Evolutionary conservation across 371 early-diverging fungal genomes (phyloP).

Genomic region (Mucor velutinosus): DNA sequence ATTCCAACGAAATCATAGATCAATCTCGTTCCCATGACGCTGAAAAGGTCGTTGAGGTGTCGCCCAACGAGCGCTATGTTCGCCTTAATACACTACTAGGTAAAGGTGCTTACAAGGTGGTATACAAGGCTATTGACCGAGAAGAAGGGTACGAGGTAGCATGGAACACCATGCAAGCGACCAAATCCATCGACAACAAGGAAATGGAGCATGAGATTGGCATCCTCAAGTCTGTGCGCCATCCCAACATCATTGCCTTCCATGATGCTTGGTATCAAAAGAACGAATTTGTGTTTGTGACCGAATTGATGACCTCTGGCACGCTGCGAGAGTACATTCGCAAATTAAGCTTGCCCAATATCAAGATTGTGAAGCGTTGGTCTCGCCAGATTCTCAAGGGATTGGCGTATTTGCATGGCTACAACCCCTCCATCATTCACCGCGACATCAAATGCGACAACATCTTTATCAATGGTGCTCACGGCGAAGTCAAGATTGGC

Average conservation of each 20-base stretch:
- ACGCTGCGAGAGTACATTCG: constrained; percentile 76
- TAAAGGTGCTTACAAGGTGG: constrained; percentile 88
- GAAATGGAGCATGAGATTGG: constrained; percentile 80
- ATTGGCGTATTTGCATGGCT: constrained; percentile 81
- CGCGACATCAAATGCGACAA: constrained; percentile 88
- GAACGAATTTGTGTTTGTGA: constrained; percentile 83
- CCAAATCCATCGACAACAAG: constrained; percentile 52
- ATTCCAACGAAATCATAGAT: constrained; percentile 35
- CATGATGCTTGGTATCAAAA: constrained; percentile 81
- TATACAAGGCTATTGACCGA: constrained; percentile 89
- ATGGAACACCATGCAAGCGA: constrained; percentile 81
- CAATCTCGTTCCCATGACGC: constrained; percentile 51
- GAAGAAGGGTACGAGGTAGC: constrained; percentile 95
- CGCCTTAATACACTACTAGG: constrained; percentile 61
- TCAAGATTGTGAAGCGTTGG: constrained; percentile 81
- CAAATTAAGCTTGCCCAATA: constrained; percentile 62
- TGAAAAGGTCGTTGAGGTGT: constrained; percentile 71
- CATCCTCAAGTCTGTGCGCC: constrained; percentile 80
- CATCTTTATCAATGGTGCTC: constrained; percentile 92
- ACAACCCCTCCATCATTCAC: constrained; percentile 90
- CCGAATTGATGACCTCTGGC: constrained; percentile 95
- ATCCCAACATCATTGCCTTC: constrained; percentile 87
- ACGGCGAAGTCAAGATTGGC: constrained; percentile 92
- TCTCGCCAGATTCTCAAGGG: constrained; percentile 85
- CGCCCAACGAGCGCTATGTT: constrained; percentile 73